Evolutionary conservation across 2,329 filamentous ascomycete genomes (phyloP).

Genomic region (Aspergillus sp.): DNA sequence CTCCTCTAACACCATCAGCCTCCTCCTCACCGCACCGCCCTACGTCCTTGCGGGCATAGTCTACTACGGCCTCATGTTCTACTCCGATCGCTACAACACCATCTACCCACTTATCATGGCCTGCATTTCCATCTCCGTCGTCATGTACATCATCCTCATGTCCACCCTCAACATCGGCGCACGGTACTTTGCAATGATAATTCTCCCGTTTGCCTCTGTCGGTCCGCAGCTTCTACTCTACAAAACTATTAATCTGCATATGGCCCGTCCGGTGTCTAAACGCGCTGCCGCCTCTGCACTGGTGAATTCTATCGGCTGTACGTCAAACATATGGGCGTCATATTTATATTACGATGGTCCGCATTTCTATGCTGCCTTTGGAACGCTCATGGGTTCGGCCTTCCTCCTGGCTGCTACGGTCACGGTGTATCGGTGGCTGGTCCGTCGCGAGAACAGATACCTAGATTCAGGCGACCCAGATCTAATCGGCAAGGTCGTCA

Average conservation of each 20-base stretch:
- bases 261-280: slow-evolving; percentile 47
- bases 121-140: slow-evolving; percentile 37
- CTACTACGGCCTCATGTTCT: slow-evolving; percentile 40
- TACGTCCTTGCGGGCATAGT: slow-evolving; percentile 46
- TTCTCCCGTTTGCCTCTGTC: slow-evolving; percentile 44
- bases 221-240: slow-evolving; percentile 46
- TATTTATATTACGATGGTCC: slow-evolving; percentile 27
- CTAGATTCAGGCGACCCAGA: slow-evolving; percentile 42
- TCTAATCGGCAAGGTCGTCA: slow-evolving; percentile 43
- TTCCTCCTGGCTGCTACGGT: slow-evolving; percentile 36
- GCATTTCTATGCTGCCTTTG: slow-evolving; percentile 47
- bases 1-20: slow-evolving; percentile 36
- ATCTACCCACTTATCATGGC: slow-evolving; percentile 38
- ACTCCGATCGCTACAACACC: slow-evolving; percentile 42
- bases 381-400: slow-evolving; percentile 35
- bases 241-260: slow-evolving; percentile 47
- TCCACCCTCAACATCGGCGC: slow-evolving; percentile 41
- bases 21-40: slow-evolving; percentile 52
- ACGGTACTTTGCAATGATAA: slow-evolving; percentile 49
- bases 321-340: slow-evolving; percentile 29
- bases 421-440: slow-evolving; percentile 42
- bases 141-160: slow-evolving; percentile 44
- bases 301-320: slow-evolving; percentile 39
- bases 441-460: slow-evolving; percentile 43
- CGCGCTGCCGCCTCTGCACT: slow-evolving; percentile 46